Conservation (phyloP, 2,329 filamentous ascomycete species). For the Coniochaeta sp. region DNA sequence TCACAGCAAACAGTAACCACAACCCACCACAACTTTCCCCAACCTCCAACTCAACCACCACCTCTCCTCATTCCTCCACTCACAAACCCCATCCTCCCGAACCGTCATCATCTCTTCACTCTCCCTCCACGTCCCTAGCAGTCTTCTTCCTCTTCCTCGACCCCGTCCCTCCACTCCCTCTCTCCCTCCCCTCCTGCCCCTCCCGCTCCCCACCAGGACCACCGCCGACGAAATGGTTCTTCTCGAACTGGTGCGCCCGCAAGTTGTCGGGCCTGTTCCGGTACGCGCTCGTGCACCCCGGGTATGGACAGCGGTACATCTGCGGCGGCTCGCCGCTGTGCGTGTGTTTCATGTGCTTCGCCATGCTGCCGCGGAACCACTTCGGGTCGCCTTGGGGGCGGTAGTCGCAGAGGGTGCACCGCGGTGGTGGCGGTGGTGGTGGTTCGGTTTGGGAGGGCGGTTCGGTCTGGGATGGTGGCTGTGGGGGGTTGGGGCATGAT, state of each 20-base stretch:
- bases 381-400: constrained; percentile 48
- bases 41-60: no score
- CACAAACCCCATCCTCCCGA: not conserved
- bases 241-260: constrained; percentile 49
- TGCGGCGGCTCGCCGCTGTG: constrained; percentile 41
- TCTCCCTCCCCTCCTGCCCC: no score
- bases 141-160: constrained; percentile 42
- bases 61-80: no score
- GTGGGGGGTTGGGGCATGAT: no score
- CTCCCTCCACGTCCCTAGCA: constrained; percentile 4
- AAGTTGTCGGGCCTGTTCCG: constrained; percentile 50
- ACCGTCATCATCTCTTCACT: not conserved
- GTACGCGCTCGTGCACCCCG: constrained; percentile 47
- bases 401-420: constrained; percentile 47
- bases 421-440: no score
- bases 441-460: no score
- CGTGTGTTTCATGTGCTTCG: constrained; percentile 50
- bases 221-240: constrained; percentile 44
- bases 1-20: no score
- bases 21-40: no score
- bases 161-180: constrained; percentile 22
- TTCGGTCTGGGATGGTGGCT: no score
- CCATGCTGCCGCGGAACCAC: constrained; percentile 53
- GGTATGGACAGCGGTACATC: constrained; percentile 46
- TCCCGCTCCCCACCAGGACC: no score